Base-by-base conservation (phyloP, 2,329 filamentous ascomycete genomes). In the Neonectria hederae region DNA sequence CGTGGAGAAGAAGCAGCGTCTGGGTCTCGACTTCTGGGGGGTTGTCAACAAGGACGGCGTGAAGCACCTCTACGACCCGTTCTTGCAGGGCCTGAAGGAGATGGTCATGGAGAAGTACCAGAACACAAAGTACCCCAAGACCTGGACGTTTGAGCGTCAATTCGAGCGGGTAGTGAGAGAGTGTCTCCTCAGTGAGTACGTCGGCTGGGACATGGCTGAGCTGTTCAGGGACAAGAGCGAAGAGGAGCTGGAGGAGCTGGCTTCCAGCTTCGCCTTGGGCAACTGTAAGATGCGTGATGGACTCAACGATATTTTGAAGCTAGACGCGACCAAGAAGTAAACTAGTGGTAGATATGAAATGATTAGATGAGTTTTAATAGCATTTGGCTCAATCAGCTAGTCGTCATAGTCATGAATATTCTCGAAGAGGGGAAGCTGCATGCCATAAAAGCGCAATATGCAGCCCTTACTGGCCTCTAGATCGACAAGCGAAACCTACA, bases 1-100 rank as follows among this genome's bases (percentile, higher is more conserved):
- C 58, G 72, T 89, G 0, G 80, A 83, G 52, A 89, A 88, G 78
- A 89, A 89, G 72, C 79, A 82, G 9, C 69, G 72, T 0, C 77
- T 87, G 2, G 83, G 84, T 24, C 77, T 88, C 2, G 86, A 89
- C 71, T 82, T 82, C 17, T 89, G 86, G 86, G 86, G 85, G 0
- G 68, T 75, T 0, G 69, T 69, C 1, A 69, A 75, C 66, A 75
- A 75, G 45, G 67, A 74, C 42, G 72, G 74, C 5, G 74, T 71
- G 8, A 74, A 75, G 19, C 64, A 67, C 4, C 80, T 85, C 0
- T 82, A 81, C 65, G 72, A 69, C 5, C 80, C 80, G 0, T 76
- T 83, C 8, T 68, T 79, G 5, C 63, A 77, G 4, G 81, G 83
- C 2, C 67, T 86, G 3, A 78, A 83, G 54, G 75, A 80, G 6